Conservation (phyloP, 352 stramenopile genomes). For the Thraustochytrium striatum region DNA sequence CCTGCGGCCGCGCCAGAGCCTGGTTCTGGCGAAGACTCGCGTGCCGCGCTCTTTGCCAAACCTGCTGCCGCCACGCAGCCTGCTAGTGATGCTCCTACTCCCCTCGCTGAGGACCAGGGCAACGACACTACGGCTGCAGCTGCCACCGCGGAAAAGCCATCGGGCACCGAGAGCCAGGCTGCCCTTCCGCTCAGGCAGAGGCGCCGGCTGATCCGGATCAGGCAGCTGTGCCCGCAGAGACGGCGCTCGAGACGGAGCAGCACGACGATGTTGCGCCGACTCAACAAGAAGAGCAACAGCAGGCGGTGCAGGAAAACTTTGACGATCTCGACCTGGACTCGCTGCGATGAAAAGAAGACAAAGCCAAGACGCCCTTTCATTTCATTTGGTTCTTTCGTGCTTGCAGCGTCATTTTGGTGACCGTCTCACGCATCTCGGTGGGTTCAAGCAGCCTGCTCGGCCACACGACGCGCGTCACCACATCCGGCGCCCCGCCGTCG, state of each 20-base stretch:
- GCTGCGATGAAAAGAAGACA: not conserved
- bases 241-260: no score
- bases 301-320: no score
- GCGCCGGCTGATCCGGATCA: not conserved
- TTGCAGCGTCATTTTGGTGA: conserved; percentile 34
- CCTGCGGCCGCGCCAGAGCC: no score
- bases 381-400: conserved; percentile 32
- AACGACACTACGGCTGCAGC: no score
- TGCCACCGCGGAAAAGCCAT: not conserved
- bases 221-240: no score
- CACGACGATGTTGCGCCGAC: no score
- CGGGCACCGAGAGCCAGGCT: not conserved
- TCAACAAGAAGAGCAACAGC: not conserved
- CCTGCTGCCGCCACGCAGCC: no score
- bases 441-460: conserved; percentile 3
- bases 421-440: conserved; percentile 7
- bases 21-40: no score
- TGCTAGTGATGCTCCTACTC: no score
- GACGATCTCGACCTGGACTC: not conserved
- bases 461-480: not conserved
- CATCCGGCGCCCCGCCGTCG: not conserved
- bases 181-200: not conserved
- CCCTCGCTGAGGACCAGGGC: no score
- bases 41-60: no score
- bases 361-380: no score